A percentile compares a stretch with the other conserved stretches of the same genome.
Conservation (phyloP, 306 rosid species). For the Canavalia gladiata region DNA sequence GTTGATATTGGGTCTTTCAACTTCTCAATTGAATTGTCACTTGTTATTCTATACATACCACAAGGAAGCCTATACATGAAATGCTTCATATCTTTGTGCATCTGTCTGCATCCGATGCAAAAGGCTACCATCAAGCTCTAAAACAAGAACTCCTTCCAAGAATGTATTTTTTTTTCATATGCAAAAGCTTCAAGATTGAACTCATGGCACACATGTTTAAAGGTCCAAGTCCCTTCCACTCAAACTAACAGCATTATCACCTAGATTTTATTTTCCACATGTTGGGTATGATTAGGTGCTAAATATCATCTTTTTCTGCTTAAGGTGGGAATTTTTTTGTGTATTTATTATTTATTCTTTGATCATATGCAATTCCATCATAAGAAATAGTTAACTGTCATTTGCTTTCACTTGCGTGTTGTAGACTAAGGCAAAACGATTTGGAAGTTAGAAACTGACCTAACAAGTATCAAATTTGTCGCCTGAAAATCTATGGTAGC, state of each 20-base stretch:
- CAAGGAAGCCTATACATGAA: conserved; percentile 44
- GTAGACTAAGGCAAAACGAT: conserved; percentile 1
- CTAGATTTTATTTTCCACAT: background rate
- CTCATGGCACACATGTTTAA: background rate
- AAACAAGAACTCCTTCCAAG: no score
- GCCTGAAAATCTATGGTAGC: conserved; percentile 53
- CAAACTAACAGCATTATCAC: background rate
- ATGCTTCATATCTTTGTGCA: conserved; percentile 48
- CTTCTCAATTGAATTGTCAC: conserved; percentile 47
- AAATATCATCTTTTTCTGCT: conserved; percentile 3
- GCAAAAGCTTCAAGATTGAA: background rate
- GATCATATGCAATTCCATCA: conserved; percentile 1
- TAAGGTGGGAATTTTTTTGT: background rate
- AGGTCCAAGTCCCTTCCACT: background rate
- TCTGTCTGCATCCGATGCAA: conserved; percentile 45
- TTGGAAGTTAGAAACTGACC: conserved; percentile 56
- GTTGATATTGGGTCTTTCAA: conserved; percentile 55
- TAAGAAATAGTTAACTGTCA: background rate
- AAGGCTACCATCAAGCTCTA: background rate
- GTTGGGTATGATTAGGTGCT: background rate
- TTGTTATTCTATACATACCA: conserved; percentile 55
- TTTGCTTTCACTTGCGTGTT: conserved; percentile 18
- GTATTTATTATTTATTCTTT: background rate
- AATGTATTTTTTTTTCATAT: background rate
- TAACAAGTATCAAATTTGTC: conserved; percentile 76